A percentile compares a stretch with the other conserved stretches of the same genome.
Evolutionary conservation across 2,329 filamentous ascomycete genomes (phyloP).

Genomic region (Chalaropsis ovoidea): DNA sequence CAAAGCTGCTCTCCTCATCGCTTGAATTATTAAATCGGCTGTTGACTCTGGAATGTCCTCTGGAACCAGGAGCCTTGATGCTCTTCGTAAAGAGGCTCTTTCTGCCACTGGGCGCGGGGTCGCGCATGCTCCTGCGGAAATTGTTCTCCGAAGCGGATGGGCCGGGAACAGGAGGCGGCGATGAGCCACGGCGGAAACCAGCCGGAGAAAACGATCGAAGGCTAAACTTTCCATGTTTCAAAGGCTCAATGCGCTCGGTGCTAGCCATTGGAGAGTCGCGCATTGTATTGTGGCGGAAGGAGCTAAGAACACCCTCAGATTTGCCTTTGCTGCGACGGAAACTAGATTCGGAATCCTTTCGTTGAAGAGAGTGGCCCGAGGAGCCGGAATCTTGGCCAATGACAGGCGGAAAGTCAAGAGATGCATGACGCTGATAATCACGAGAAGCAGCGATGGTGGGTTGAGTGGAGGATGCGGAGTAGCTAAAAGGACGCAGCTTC

Average conservation of each 20-base stretch:
- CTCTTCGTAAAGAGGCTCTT: conserved; percentile 36
- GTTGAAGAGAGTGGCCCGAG: conserved; percentile 15
- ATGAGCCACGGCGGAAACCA: conserved; percentile 36
- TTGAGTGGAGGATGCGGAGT: conserved; percentile 14
- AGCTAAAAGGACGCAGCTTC: conserved; percentile 20
- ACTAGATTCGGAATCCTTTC: conserved; percentile 25
- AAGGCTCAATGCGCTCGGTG: conserved; percentile 30
- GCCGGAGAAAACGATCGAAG: conserved; percentile 61
- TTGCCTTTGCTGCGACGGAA: conserved; percentile 17
- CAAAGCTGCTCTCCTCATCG: conserved; percentile 45
- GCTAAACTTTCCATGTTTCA: conserved; percentile 53
- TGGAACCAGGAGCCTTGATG: conserved; percentile 29
- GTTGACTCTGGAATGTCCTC: not conserved
- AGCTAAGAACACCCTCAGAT: not conserved
- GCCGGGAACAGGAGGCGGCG: conserved; percentile 38
- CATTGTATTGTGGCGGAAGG: conserved; percentile 25
- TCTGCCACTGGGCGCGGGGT: conserved; percentile 31
- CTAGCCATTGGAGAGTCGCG: conserved; percentile 48
- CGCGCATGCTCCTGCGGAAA: conserved; percentile 37
- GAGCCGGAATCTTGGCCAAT: not conserved
- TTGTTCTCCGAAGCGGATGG: conserved; percentile 36
- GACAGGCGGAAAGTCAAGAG: conserved; percentile 6
- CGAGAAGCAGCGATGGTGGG: not conserved
- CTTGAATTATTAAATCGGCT: conserved; percentile 64
- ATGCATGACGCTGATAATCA: not conserved